Evolutionary conservation across 164 flowering plant species (phyloP).

Genomic region (Piper longum): DNA sequence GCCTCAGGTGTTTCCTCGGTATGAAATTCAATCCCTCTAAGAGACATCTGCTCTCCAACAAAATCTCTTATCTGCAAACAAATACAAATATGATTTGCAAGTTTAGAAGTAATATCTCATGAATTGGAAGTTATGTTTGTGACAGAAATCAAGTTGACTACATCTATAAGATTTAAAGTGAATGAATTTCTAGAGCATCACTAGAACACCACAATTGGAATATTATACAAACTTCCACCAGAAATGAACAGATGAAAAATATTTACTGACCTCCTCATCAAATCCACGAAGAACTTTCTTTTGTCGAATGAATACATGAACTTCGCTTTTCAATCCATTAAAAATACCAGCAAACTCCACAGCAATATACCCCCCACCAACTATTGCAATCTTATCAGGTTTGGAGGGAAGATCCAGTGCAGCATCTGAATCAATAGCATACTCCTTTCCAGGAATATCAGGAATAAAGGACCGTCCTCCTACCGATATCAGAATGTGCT

Average conservation of each 20-base stretch:
- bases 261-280: constrained; percentile 76
- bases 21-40: constrained; percentile 87
- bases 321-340: constrained; percentile 82
- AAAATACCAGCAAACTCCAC: constrained; percentile 97
- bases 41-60: constrained; percentile 83
- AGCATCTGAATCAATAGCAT: constrained; percentile 90
- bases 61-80: constrained; percentile 75
- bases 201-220: background rate
- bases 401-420: constrained; percentile 92
- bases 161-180: background rate
- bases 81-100: background rate
- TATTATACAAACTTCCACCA: too few relatives aligned
- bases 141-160: too few relatives aligned
- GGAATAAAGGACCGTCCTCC: constrained; percentile 95
- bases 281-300: constrained; percentile 83
- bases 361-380: constrained; percentile 97
- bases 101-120: background rate
- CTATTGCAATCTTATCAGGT: constrained; percentile 81
- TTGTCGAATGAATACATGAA: constrained; percentile 89
- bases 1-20: constrained; percentile 83
- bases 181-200: background rate
- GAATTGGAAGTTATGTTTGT: too few relatives aligned
- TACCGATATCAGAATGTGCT: constrained; percentile 75
- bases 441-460: constrained; percentile 81
- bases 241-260: background rate